Conservation (phyloP, 306 rosid genomes). For the Inga laurina region DNA sequence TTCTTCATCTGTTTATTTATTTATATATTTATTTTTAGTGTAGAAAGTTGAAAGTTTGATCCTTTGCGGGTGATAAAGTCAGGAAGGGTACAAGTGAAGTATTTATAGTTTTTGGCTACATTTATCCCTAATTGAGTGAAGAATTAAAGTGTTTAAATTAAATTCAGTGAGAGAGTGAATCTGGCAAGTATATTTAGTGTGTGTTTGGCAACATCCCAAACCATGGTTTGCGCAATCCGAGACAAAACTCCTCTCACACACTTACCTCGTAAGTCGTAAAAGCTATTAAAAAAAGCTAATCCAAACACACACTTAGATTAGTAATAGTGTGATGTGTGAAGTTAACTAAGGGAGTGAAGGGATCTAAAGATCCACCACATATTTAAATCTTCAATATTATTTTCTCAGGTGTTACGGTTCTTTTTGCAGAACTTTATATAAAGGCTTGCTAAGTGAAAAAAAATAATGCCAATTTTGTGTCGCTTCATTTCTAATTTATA, state of each 20-base stretch:
- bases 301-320: too few species aligned
- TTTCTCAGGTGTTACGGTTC: not conserved
- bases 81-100: not conserved
- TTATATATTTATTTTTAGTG: not conserved
- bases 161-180: not conserved
- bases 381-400: not conserved
- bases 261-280: too few species aligned
- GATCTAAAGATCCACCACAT: not conserved
- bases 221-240: too few species aligned
- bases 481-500: not conserved
- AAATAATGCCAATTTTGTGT: not conserved
- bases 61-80: not conserved
- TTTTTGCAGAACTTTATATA: not conserved
- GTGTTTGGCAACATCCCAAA: too few species aligned
- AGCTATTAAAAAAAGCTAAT: too few species aligned
- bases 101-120: not conserved
- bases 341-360: not conserved
- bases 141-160: not conserved
- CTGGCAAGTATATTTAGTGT: not conserved
- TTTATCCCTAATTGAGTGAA: not conserved
- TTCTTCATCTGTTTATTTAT: constrained; percentile 1
- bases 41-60: not conserved
- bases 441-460: not conserved
- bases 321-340: not conserved
- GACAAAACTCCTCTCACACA: too few species aligned